These are phyloP conservation scores for Neonothopanus nambi DNA, from an alignment of 1,284 basidiomycete genomes.

Conservation along the genomic window DNA sequence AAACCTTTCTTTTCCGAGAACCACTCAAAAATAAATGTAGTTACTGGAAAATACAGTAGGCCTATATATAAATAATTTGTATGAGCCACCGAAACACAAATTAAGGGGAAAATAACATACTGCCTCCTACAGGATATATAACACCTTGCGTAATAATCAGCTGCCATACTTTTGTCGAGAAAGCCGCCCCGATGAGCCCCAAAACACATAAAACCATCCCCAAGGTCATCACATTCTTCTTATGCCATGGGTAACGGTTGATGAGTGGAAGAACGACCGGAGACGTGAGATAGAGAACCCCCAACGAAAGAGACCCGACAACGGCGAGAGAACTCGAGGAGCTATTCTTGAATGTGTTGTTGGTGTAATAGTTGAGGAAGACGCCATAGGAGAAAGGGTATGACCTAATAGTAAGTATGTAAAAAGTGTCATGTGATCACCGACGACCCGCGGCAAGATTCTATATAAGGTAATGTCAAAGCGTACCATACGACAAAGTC, in stretches of 20 bases:
- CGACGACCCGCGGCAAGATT: too few species aligned
- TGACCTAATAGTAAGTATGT: constrained; percentile 3
- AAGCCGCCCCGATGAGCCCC: constrained; percentile 15
- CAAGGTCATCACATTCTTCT: constrained; percentile 11
- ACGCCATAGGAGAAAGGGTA: constrained; percentile 18
- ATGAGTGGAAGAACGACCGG: constrained; percentile 10
- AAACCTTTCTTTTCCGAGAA: constrained; percentile 14
- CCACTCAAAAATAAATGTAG: constrained; percentile 16
- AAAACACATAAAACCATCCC: constrained; percentile 9
- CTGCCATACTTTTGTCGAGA: constrained; percentile 8
- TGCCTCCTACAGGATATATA: constrained; percentile 14
- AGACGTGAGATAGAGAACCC: constrained; percentile 13
- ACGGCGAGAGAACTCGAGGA: constrained; percentile 11
- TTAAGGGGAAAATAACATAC: constrained; percentile 1
- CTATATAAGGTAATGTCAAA: neutral
- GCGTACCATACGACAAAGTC: neutral
- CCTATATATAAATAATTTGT: neutral
- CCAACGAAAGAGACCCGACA: constrained; percentile 13
- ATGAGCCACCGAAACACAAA: neutral
- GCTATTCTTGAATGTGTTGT: neutral
- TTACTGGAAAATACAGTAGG: constrained; percentile 16
- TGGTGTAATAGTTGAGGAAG: constrained; percentile 16
- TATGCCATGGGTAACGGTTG: constrained; percentile 15
- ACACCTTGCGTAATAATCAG: constrained; percentile 17
- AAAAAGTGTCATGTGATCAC: too few species aligned